Conservation (phyloP, 768 basidiomycete genomes). For the Tubosaeta sp. region DNA sequence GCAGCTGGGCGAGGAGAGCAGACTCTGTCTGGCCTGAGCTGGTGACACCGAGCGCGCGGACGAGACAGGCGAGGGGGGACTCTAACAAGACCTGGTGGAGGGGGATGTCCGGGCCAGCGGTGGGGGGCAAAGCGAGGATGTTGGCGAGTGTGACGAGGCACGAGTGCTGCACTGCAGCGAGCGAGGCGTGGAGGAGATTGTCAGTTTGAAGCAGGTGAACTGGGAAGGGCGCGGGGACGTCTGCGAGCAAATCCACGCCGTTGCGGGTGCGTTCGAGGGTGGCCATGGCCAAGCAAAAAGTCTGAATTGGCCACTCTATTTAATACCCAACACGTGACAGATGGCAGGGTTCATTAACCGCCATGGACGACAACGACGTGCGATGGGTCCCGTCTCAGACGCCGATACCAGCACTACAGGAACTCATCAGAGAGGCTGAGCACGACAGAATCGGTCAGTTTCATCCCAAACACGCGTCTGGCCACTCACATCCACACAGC, state of each 20-base stretch:
- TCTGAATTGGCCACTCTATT: background rate
- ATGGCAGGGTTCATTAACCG: conserved; percentile 4
- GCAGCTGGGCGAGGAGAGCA: conserved; percentile 58
- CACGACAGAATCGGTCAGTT: conserved; percentile 21
- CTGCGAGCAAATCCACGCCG: background rate
- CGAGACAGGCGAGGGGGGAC: conserved; percentile 16
- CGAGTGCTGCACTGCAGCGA: conserved; percentile 66
- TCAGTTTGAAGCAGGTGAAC: conserved; percentile 6
- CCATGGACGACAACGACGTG: conserved; percentile 19
- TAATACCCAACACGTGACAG: conserved; percentile 16
- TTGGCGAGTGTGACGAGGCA: conserved; percentile 72
- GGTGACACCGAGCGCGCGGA: conserved; percentile 15
- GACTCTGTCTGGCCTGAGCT: conserved; percentile 34
- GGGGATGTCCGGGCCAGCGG: background rate
- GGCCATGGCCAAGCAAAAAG: conserved; percentile 15
- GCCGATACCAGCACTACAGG: conserved; percentile 20
- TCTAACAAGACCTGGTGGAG: conserved; percentile 15
- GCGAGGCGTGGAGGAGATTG: conserved; percentile 54
- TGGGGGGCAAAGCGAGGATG: conserved; percentile 45
- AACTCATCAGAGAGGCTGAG: conserved; percentile 26
- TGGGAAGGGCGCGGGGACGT: conserved; percentile 24
- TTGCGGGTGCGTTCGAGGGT: conserved; percentile 22
- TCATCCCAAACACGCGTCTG: background rate
- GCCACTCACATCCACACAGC: background rate
- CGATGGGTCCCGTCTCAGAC: conserved; percentile 26